These are phyloP conservation scores for Penicillium fimorum DNA, from an alignment of 495 filamentous ascomycete species.

Conservation along the genomic window DNA sequence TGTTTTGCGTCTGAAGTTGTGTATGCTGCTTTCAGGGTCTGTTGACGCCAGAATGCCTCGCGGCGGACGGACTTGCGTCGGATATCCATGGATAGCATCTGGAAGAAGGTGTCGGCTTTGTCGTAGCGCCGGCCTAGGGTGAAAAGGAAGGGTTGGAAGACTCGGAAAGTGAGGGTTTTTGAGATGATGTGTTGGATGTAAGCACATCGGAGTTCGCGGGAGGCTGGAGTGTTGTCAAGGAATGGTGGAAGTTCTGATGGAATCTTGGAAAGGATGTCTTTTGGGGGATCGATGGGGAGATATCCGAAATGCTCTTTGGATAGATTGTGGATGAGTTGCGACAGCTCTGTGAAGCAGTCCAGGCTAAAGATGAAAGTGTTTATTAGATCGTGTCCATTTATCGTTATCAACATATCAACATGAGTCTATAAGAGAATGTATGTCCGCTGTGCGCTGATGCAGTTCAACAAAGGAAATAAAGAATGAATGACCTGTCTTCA, in stretches of 20 bases:
- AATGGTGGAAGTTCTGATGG: conserved; percentile 58
- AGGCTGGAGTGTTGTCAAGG: conserved; percentile 50
- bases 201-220: conserved; percentile 56
- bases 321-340: conserved; percentile 56
- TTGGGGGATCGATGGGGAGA: conserved; percentile 55
- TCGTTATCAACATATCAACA: conserved; percentile 44
- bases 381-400: conserved; percentile 47
- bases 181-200: conserved; percentile 61
- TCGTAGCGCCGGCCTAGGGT: conserved; percentile 60
- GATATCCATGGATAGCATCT: conserved; percentile 60
- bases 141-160: conserved; percentile 66
- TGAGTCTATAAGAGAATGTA: conserved; percentile 34
- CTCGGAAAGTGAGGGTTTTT: conserved; percentile 57
- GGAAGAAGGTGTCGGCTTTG: conserved; percentile 61
- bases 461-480: conserved; percentile 19
- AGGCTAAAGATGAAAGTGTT: conserved; percentile 45
- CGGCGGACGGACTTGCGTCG: conserved; percentile 59
- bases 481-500: conserved; percentile 20
- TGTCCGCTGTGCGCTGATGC: conserved; percentile 13
- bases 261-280: conserved; percentile 51
- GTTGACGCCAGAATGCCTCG: conserved; percentile 63
- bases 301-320: conserved; percentile 57
- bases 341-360: conserved; percentile 58
- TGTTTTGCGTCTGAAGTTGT: conserved; percentile 61
- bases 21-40: conserved; percentile 63